Conservation (phyloP, 805 yeast species). For the Diddensiella transvaalensis region DNA sequence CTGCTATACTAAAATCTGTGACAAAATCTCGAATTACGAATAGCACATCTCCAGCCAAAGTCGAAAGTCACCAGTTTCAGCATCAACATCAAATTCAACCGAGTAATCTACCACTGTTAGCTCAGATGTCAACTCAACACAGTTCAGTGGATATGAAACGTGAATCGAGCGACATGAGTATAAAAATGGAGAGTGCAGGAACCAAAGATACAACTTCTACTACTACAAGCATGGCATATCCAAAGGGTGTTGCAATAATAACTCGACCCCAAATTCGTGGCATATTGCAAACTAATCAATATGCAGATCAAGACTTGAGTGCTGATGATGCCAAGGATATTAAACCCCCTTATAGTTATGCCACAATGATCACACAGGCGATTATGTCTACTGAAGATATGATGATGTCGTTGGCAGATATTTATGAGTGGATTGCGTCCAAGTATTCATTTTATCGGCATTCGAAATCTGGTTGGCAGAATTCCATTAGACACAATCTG, state of each 20-base stretch:
- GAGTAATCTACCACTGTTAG: conserved; percentile 6
- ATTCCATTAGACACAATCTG: conserved; percentile 91
- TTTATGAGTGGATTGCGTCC: conserved; percentile 82
- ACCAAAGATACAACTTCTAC: not conserved
- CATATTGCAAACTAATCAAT: conserved; percentile 27
- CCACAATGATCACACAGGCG: conserved; percentile 98
- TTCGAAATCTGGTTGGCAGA: conserved; percentile 97
- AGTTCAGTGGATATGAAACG: conserved; percentile 1
- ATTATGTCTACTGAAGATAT: conserved; percentile 85
- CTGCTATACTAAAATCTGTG: conserved; percentile 10
- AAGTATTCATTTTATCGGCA: conserved; percentile 90
- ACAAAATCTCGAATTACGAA: not conserved
- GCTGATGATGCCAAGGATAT: conserved; percentile 86
- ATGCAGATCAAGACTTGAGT: conserved; percentile 49
- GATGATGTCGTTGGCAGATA: conserved; percentile 83
- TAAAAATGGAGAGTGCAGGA: not conserved
- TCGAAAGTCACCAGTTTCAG: not conserved
- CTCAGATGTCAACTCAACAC: conserved; percentile 7
- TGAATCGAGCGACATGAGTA: conserved; percentile 1
- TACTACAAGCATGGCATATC: conserved; percentile 29
- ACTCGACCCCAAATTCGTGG: conserved; percentile 40
- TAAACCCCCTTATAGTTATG: conserved; percentile 95
- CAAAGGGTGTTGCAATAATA: conserved; percentile 41
- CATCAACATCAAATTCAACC: not conserved
- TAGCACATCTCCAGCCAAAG: not conserved